These are phyloP conservation scores for Hordeum pubiflorum DNA, from an alignment of 202 grass and related monocot species.

Conservation along the genomic window DNA sequence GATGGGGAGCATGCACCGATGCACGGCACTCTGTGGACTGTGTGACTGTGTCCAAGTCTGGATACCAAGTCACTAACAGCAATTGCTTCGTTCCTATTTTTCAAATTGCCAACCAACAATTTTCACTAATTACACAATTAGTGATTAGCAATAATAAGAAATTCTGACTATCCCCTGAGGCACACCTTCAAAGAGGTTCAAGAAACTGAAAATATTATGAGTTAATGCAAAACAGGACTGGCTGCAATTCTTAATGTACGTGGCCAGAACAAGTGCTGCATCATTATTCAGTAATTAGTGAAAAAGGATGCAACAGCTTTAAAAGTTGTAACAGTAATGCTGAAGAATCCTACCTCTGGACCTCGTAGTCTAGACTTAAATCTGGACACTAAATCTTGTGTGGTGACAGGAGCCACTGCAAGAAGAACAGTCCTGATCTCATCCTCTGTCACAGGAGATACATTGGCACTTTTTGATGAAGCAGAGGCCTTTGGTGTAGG, in stretches of 20 bases:
- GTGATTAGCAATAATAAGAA: background rate
- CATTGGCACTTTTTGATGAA: conserved; percentile 37
- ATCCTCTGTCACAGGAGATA: conserved; percentile 85
- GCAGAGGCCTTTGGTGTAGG: conserved; percentile 39
- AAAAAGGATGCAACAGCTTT: background rate
- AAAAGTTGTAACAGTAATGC: background rate
- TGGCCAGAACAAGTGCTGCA: background rate
- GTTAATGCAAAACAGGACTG: background rate
- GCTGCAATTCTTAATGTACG: background rate
- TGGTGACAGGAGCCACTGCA: conserved; percentile 60
- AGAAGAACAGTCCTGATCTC: conserved; percentile 88
- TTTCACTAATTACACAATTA: background rate
- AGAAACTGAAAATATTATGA: background rate
- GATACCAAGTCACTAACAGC: background rate
- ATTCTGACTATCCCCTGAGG: background rate
- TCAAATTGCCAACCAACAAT: background rate
- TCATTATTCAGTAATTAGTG: background rate
- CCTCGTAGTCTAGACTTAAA: conserved; percentile 87
- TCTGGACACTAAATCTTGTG: conserved; percentile 85
- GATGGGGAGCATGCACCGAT: background rate
- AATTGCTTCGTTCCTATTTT: background rate
- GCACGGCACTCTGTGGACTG: background rate
- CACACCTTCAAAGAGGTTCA: background rate
- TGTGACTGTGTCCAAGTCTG: background rate
- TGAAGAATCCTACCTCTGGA: conserved; percentile 45